Evolutionary conservation across 306 rosid genomes (phyloP).

Genomic region (Betula pendula): DNA sequence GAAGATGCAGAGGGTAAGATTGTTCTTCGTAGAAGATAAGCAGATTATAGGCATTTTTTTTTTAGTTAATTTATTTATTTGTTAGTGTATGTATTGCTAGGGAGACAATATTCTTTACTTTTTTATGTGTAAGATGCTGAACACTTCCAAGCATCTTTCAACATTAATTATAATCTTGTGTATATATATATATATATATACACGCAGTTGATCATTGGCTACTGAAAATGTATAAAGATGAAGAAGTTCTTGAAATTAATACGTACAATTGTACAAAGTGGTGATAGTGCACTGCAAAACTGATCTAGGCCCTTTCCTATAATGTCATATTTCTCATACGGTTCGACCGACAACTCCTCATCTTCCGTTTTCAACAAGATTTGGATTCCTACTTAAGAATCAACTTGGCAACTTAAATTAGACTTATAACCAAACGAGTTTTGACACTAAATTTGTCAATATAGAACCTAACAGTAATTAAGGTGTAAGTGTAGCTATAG

Average conservation of each 20-base stretch:
- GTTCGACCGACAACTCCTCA: too few relatives aligned
- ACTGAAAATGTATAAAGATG: not conserved
- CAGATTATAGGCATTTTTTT: not conserved
- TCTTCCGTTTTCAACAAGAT: too few relatives aligned
- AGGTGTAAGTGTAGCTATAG: not conserved
- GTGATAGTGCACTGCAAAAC: not conserved
- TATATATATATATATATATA: not conserved
- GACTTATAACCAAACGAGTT: too few relatives aligned
- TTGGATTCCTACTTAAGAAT: too few relatives aligned
- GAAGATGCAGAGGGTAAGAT: slow-evolving; percentile 77
- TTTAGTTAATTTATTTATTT: not conserved
- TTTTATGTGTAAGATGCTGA: not conserved
- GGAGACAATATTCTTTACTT: not conserved
- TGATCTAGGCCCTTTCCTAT: too few relatives aligned
- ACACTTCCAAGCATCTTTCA: not conserved
- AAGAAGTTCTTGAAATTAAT: not conserved
- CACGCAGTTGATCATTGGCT: not conserved
- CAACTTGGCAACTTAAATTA: too few relatives aligned
- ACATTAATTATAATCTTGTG: not conserved
- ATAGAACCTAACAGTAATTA: too few relatives aligned
- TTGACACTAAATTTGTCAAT: too few relatives aligned
- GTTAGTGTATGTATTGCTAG: not conserved
- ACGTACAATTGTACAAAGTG: not conserved
- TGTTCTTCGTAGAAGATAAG: slow-evolving; percentile 44
- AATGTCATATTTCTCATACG: too few relatives aligned